Percentiles rank a stretch among this genome's conserved stretches.
phyloP scores from a whole-genome alignment of 148 eudicot species.

The Amaranthus palmeri region DNA sequence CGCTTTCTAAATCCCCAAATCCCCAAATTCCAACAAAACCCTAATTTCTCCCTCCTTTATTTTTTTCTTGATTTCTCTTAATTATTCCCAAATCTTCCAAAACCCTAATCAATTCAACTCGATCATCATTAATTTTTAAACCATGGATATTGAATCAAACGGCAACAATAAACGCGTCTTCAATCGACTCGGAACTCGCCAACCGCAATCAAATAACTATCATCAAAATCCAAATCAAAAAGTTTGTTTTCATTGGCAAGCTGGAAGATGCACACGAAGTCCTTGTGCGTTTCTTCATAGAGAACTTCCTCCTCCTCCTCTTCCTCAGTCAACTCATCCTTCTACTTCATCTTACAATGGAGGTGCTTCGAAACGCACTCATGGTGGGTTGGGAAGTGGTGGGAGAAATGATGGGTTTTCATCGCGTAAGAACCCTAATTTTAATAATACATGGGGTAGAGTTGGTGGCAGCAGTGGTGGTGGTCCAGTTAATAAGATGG shows the following conservation, averaged over 20 bases:
- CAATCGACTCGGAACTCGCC: conserved; percentile 39
- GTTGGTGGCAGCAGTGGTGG: conserved; percentile 28
- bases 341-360: conserved; percentile 17
- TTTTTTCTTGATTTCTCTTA: background rate
- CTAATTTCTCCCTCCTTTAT: background rate
- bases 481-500: conserved; percentile 37
- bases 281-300: conserved; percentile 69
- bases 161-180: conserved; percentile 62
- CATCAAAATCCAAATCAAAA: conserved; percentile 26
- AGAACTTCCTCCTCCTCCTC: conserved; percentile 45
- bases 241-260: conserved; percentile 74
- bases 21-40: background rate
- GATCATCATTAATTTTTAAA: background rate
- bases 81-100: background rate
- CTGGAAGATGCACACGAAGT: conserved; percentile 59
- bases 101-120: background rate
- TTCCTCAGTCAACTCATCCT: background rate
- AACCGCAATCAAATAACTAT: conserved; percentile 8
- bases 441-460: conserved; percentile 59
- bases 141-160: conserved; percentile 59
- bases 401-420: conserved; percentile 48
- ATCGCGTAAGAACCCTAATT: conserved; percentile 54
- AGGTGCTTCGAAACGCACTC: conserved; percentile 49
- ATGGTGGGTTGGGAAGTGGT: conserved; percentile 48
- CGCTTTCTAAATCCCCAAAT: background rate